phyloP scores from a whole-genome alignment of 768 basidiomycete genomes.

The Pleurotus djamor region DNA sequence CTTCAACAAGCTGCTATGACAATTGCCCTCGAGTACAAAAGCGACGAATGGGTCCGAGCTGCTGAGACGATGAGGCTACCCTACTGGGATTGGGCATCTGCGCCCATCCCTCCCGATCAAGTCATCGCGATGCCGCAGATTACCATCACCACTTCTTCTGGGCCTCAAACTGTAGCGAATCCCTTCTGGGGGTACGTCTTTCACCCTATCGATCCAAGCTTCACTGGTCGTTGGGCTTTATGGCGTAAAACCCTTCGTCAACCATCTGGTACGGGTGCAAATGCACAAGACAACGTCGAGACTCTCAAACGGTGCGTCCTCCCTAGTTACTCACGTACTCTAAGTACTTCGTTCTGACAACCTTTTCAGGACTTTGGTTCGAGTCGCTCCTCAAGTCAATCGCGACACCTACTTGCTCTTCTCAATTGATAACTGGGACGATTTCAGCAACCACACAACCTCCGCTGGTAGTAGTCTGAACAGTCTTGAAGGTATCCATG shows the following conservation, averaged over 20 bases:
- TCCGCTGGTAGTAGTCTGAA: conserved; percentile 36
- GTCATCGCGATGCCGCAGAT: conserved; percentile 31
- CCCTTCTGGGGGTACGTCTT: conserved; percentile 22
- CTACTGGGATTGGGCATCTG: conserved; percentile 54
- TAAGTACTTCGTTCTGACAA: background rate
- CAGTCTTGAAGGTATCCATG: conserved; percentile 51
- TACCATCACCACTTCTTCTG: conserved; percentile 28
- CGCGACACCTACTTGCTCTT: conserved; percentile 34
- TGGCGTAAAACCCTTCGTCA: conserved; percentile 34
- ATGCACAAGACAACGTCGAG: conserved; percentile 28
- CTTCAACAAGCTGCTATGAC: conserved; percentile 34
- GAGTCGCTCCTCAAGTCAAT: conserved; percentile 20
- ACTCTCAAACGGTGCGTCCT: conserved; percentile 22
- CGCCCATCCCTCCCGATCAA: conserved; percentile 35
- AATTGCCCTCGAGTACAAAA: conserved; percentile 40
- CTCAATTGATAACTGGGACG: conserved; percentile 34
- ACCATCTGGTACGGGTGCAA: conserved; percentile 17
- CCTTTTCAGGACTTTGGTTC: conserved; percentile 16
- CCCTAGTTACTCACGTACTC: background rate
- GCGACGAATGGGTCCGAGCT: conserved; percentile 28
- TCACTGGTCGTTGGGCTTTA: conserved; percentile 21
- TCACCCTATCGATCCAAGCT: conserved; percentile 26
- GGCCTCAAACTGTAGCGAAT: conserved; percentile 18
- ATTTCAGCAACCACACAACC: conserved; percentile 45
- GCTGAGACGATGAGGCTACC: conserved; percentile 38